Conservation (phyloP, 345 rosid species). For the Dovyalis caffra region DNA sequence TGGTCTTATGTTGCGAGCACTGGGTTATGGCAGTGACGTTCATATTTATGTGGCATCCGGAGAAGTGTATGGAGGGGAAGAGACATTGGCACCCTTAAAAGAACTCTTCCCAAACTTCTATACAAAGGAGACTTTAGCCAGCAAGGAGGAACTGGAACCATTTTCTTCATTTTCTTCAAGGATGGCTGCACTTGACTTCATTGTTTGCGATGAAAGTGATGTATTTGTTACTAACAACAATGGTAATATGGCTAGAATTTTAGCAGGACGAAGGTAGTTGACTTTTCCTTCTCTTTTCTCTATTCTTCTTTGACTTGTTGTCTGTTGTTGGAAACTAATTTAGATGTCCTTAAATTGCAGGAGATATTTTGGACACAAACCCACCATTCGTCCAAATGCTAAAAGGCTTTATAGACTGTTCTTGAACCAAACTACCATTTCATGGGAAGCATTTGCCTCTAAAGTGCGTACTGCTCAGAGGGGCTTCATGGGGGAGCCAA, state of each 20-base stretch:
- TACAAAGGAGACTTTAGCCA: conserved; percentile 80
- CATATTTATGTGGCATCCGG: conserved; percentile 98
- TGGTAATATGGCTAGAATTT: conserved; percentile 92
- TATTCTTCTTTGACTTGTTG: background rate
- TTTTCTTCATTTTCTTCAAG: conserved; percentile 86
- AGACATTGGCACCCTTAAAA: conserved; percentile 75
- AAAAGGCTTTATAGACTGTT: conserved; percentile 77
- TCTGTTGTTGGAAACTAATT: conserved; percentile 5
- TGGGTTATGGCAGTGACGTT: conserved; percentile 88
- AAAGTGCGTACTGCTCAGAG: conserved; percentile 65
- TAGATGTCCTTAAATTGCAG: conserved; percentile 35
- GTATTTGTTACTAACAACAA: conserved; percentile 96
- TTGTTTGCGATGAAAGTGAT: conserved; percentile 92
- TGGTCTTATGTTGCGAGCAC: conserved; percentile 92
- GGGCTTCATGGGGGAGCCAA: conserved; percentile 98
- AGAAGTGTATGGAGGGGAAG: conserved; percentile 87
- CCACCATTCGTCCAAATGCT: conserved; percentile 92
- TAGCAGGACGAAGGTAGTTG: conserved; percentile 86
- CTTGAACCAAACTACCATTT: conserved; percentile 55
- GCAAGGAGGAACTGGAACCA: conserved; percentile 67
- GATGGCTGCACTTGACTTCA: conserved; percentile 98
- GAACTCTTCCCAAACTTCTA: conserved; percentile 84
- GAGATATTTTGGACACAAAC: conserved; percentile 93
- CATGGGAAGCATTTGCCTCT: conserved; percentile 91
- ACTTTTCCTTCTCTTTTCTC: background rate